A percentile compares a stretch with the other conserved stretches of the same genome.
Evolutionary conservation across 257 asterid genomes (phyloP).

Genomic region (Lithospermum erythrorhizon): DNA sequence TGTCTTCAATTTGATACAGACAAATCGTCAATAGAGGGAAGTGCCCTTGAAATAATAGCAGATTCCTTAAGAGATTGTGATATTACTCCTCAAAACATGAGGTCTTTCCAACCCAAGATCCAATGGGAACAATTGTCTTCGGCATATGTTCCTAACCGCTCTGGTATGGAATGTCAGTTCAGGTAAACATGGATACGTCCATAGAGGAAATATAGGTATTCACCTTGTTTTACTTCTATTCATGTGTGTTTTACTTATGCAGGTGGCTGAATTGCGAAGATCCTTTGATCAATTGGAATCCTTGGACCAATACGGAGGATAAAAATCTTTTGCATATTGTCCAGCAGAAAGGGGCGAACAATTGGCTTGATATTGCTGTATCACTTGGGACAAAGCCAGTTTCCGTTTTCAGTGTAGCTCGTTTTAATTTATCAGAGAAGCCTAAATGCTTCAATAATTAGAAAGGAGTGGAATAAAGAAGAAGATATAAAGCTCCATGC

Average conservation of each 20-base stretch:
- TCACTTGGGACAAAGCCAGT: constrained; percentile 71
- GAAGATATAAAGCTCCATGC: constrained; percentile 75
- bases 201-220: neutral
- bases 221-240: too few species aligned
- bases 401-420: constrained; percentile 90
- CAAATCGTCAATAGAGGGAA: constrained; percentile 35
- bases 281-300: constrained; percentile 52
- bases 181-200: constrained; percentile 32
- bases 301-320: constrained; percentile 71
- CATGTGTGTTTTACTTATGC: constrained; percentile 11
- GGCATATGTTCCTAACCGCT: constrained; percentile 64
- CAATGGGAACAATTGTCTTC: constrained; percentile 76
- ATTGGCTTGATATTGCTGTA: constrained; percentile 81
- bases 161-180: constrained; percentile 83
- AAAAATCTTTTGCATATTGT: constrained; percentile 62
- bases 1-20: constrained; percentile 47
- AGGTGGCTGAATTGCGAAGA: constrained; percentile 83
- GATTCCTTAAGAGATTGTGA: constrained; percentile 47
- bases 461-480: constrained; percentile 81
- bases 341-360: constrained; percentile 51
- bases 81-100: constrained; percentile 63
- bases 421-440: constrained; percentile 95
- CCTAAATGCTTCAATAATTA: constrained; percentile 81
- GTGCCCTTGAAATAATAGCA: constrained; percentile 44
- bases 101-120: constrained; percentile 72